Evolutionary conservation across 2,329 filamentous ascomycete species (phyloP).

Genomic region (Aspergillus brasiliensis): DNA sequence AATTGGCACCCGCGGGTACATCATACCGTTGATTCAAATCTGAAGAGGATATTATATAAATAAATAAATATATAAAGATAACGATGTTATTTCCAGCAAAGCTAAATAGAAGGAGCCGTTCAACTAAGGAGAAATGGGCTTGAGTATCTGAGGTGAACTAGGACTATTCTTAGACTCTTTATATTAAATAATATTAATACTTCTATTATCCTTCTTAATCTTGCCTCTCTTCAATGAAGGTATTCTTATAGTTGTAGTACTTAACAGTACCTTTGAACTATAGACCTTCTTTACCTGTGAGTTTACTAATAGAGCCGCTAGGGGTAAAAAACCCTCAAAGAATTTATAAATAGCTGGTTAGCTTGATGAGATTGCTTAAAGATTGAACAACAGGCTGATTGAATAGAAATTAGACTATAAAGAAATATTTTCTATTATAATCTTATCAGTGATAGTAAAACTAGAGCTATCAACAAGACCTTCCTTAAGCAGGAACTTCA

Average conservation of each 20-base stretch:
- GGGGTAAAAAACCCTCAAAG: slow-evolving; percentile 67
- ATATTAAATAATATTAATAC: slow-evolving; percentile 69
- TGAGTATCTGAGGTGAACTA: slow-evolving; percentile 72
- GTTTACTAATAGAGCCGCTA: slow-evolving; percentile 67
- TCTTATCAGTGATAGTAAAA: slow-evolving; percentile 11
- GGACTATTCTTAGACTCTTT: slow-evolving; percentile 70
- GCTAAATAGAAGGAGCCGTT: no score
- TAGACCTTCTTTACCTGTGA: slow-evolving; percentile 69
- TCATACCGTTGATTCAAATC: no score
- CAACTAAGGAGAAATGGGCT: no score
- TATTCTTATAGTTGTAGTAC: slow-evolving; percentile 66
- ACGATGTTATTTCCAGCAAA: no score
- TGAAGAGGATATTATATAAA: no score
- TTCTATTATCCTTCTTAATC: slow-evolving; percentile 70
- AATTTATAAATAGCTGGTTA: slow-evolving; percentile 69
- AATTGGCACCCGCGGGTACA: no score
- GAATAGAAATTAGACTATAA: slow-evolving; percentile 4
- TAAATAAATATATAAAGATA: no score
- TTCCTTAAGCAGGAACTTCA: slow-evolving; percentile 41
- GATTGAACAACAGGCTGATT: slow-evolving; percentile 40
- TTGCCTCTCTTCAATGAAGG: slow-evolving; percentile 63
- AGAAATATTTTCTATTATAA: slow-evolving; percentile 11
- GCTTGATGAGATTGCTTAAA: slow-evolving; percentile 64
- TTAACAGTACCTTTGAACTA: slow-evolving; percentile 65
- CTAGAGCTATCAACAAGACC: slow-evolving; percentile 10